Evolutionary conservation across 2,329 filamentous ascomycete genomes (phyloP).

Genomic region (Calonectria hongkongensis): DNA sequence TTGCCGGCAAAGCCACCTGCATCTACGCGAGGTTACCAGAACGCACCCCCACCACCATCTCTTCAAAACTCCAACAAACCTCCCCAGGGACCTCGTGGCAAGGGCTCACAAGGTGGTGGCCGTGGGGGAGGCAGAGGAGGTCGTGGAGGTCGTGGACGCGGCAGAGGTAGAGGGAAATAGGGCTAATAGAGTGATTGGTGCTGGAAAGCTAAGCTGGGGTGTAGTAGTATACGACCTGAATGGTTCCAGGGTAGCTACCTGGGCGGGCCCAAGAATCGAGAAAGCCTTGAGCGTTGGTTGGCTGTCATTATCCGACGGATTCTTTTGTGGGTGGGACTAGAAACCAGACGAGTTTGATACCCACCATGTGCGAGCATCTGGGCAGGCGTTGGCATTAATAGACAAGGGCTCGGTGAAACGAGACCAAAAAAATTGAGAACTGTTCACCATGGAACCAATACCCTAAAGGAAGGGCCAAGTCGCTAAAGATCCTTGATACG

Average conservation of each 20-base stretch:
- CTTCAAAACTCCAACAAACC: slow-evolving; percentile 45
- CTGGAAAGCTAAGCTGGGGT: slow-evolving; percentile 2
- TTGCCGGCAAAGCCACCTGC: slow-evolving; percentile 58
- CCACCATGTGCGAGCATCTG: slow-evolving; percentile 43
- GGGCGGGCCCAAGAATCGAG: slow-evolving; percentile 36
- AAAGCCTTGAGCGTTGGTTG: slow-evolving; percentile 46
- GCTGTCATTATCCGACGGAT: slow-evolving; percentile 41
- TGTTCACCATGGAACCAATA: slow-evolving; percentile 33
- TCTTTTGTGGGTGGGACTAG: slow-evolving; percentile 43
- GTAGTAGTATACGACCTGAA: slow-evolving; percentile 16
- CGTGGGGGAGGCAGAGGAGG: slow-evolving; percentile 51
- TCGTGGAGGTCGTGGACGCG: slow-evolving; percentile 55
- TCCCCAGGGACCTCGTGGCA: slow-evolving; percentile 46
- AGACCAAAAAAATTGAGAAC: slow-evolving; percentile 30
- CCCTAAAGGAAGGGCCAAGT: slow-evolving; percentile 9
- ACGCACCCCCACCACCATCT: slow-evolving; percentile 55
- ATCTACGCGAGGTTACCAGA: slow-evolving; percentile 52
- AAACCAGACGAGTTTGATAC: slow-evolving; percentile 49
- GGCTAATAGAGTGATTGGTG: slow-evolving; percentile 37
- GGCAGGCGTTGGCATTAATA: slow-evolving; percentile 34
- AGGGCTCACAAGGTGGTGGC: slow-evolving; percentile 49
- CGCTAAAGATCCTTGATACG: slow-evolving; percentile 30
- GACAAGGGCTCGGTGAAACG: slow-evolving; percentile 44
- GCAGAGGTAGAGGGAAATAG: slow-evolving; percentile 56
- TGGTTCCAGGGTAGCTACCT: slow-evolving; percentile 34